Base-by-base conservation (phyloP, 1,284 basidiomycete species). In the Puccinia sorghi region DNA sequence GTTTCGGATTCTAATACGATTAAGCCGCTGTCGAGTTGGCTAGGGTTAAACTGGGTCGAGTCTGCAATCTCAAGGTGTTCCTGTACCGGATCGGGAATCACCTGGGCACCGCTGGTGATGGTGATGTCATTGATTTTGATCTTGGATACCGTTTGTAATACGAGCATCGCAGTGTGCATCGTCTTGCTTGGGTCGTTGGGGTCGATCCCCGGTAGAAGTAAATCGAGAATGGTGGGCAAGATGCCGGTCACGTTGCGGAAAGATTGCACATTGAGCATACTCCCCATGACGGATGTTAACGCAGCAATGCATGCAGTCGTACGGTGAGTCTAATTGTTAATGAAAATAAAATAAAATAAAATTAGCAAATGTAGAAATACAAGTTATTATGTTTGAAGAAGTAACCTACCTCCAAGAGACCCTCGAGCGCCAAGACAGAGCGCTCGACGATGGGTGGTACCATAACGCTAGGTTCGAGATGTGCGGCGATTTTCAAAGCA, bases 161-260 rank as follows among this genome's bases (percentile, higher is more conserved):
- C 80, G 37, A 84, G 83, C 81, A 83, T 82, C 41, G 81, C 82
- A 12, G 83, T 83, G 22, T 81, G 80, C 81, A 94, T 87, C 2
- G 95, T 97, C 87, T 98, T 98, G 81, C 89, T 87, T 0, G 94
- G 93, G 81, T 98, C 95, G 84, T 97, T 98, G 89, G 96, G 84
- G 85, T 96, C 94, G 80, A 97, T 93, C 6, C 94, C 94, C 17
- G 96, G 95, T 56, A 98, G 87, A 81, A 92, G 93, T 48, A 97
- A 86, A 82, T 97, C 93, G 77, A 99, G 88, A 25, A 99, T 88
- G 25, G 94, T 93, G 2, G 94, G 86, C 46, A 98, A 86, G 83
- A 94, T 91, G 84, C 93, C 94, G 85, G 94, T 92, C 0, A 94
- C 96, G 3, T 91, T 90, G 8, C 91, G 86, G 82, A 87, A 98